Evolutionary conservation across 148 eudicot genomes (phyloP).

Genomic region (Silene latifolia): DNA sequence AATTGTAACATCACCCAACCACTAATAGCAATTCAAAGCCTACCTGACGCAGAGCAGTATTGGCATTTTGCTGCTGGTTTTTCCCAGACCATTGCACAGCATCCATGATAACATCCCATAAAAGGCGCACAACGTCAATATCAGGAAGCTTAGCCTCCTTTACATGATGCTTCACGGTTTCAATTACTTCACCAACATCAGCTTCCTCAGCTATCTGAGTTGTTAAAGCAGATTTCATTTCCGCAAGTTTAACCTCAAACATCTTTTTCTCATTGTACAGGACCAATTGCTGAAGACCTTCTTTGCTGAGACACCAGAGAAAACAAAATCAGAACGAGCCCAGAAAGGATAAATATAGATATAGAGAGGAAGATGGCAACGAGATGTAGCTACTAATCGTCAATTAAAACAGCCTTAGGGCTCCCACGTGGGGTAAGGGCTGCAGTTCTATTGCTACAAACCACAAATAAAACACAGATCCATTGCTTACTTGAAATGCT

Average conservation of each 20-base stretch:
- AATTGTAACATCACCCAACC: not conserved
- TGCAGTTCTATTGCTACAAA: no score
- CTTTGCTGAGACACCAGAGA: slow-evolving; percentile 53
- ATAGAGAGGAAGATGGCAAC: not conserved
- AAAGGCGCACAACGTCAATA: slow-evolving; percentile 71
- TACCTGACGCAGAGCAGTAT: slow-evolving; percentile 93
- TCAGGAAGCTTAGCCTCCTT: slow-evolving; percentile 98
- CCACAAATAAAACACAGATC: not conserved
- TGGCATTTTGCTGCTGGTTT: slow-evolving; percentile 98
- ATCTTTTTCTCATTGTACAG: slow-evolving; percentile 87
- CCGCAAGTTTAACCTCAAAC: slow-evolving; percentile 91
- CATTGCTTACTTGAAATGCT: slow-evolving; percentile 85
- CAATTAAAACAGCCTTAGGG: no score
- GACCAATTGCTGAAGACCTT: slow-evolving; percentile 63
- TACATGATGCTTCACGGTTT: slow-evolving; percentile 76
- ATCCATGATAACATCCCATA: slow-evolving; percentile 98
- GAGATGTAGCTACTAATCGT: not conserved
- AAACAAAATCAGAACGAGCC: slow-evolving; percentile 1
- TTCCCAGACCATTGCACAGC: slow-evolving; percentile 99
- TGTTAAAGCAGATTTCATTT: slow-evolving; percentile 86
- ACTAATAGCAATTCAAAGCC: not conserved
- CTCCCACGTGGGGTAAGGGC: no score
- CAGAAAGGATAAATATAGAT: not conserved
- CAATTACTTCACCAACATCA: slow-evolving; percentile 81
- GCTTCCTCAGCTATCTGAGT: slow-evolving; percentile 87